A percentile compares a stretch with the other conserved stretches of the same genome.
These are phyloP conservation scores for Colletotrichum sp. DNA, from an alignment of 2,329 filamentous ascomycete genomes.

Conservation along the genomic window DNA sequence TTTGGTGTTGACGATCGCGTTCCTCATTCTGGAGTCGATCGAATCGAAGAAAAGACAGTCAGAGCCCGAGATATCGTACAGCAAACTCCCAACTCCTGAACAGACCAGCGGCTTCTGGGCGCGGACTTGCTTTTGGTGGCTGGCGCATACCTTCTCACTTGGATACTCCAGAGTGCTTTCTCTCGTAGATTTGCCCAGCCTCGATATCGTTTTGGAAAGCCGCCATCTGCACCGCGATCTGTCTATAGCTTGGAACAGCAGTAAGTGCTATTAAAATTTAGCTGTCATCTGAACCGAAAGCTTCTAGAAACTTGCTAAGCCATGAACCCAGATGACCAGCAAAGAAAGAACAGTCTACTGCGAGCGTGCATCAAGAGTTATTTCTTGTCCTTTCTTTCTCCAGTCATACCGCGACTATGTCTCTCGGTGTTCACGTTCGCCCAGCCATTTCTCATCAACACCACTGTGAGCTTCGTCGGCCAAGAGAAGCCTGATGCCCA, in stretches of 20 bases:
- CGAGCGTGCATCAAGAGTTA: conserved; percentile 21
- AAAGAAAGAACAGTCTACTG: conserved; percentile 16
- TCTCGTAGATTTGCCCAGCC: neutral
- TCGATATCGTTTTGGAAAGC: neutral
- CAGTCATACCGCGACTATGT: conserved; percentile 28
- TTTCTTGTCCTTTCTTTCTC: conserved; percentile 21
- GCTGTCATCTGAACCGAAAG: neutral
- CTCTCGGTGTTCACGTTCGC: conserved; percentile 32
- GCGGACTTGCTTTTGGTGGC: conserved; percentile 12
- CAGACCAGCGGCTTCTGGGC: conserved; percentile 12
- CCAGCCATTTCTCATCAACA: conserved; percentile 34
- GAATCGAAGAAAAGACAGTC: neutral
- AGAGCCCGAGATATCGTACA: neutral
- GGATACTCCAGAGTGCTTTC: conserved; percentile 5
- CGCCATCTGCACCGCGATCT: neutral
- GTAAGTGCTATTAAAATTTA: neutral
- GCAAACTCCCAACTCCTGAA: neutral
- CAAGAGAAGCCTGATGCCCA: conserved; percentile 7
- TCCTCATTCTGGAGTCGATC: neutral
- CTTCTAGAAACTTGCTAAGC: neutral
- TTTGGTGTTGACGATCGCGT: neutral
- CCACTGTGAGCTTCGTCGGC: conserved; percentile 25
- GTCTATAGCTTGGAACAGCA: conserved; percentile 18
- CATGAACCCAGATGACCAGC: conserved; percentile 20
- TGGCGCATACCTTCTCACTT: neutral